A percentile compares a stretch with the other conserved stretches of the same genome.
phyloP scores from a whole-genome alignment of 495 filamentous ascomycete species.

The Entonaema liquescens region DNA sequence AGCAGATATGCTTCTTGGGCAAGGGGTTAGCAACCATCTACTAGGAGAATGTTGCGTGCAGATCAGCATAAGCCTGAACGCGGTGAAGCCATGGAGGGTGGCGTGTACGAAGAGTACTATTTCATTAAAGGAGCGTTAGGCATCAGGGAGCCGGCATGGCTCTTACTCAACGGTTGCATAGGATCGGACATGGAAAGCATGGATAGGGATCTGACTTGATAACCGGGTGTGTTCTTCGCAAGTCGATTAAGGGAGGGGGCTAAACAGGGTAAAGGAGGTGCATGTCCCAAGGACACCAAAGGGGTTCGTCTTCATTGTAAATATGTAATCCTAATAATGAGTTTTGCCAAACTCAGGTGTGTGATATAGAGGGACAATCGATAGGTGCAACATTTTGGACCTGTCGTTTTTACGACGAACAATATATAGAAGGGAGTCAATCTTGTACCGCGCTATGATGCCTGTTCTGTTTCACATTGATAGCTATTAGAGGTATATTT shows the following conservation, averaged over 20 bases:
- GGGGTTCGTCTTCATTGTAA: conserved; percentile 26
- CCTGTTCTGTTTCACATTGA: conserved; percentile 4
- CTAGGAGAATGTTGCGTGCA: neutral
- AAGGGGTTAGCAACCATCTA: neutral
- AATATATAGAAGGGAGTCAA: neutral
- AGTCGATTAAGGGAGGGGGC: conserved; percentile 2
- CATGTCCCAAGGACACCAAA: conserved; percentile 10
- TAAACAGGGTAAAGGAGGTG: conserved; percentile 21
- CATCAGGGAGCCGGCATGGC: conserved; percentile 19
- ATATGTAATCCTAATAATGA: conserved; percentile 39
- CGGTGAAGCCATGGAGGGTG: conserved; percentile 10
- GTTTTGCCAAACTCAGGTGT: conserved; percentile 6
- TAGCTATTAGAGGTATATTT: neutral
- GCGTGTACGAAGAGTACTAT: conserved; percentile 31
- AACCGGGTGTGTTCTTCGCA: conserved; percentile 5
- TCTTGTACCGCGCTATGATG: neutral
- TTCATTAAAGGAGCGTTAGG: conserved; percentile 22
- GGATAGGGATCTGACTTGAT: conserved; percentile 26
- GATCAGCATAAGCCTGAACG: conserved; percentile 6
- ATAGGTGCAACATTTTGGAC: neutral
- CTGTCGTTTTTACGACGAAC: neutral
- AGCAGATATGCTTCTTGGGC: neutral
- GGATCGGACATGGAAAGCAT: conserved; percentile 35
- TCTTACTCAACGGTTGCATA: conserved; percentile 36
- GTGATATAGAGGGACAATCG: neutral